phyloP scores from a whole-genome alignment of 1,284 basidiomycete species.

The Ganoderma lucidum region DNA sequence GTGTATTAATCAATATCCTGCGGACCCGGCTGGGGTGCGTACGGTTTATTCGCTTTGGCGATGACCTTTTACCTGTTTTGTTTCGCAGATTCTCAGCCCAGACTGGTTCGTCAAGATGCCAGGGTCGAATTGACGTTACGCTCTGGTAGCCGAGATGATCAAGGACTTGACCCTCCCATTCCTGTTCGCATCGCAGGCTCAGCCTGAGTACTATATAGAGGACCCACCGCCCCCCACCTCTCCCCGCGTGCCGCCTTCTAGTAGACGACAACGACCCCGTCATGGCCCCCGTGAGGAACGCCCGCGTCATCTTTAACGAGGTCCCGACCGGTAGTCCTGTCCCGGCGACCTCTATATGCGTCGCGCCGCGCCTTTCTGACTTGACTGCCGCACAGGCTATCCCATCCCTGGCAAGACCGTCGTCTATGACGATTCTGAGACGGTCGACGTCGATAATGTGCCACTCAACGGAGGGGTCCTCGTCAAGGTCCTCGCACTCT shows the following conservation, averaged over 20 bases:
- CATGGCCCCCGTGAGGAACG: not conserved
- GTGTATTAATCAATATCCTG: no score
- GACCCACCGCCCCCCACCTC: not conserved
- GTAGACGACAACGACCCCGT: not conserved
- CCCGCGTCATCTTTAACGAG: not conserved
- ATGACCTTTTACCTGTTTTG: no score
- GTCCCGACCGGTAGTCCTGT: not conserved
- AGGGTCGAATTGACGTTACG: no score
- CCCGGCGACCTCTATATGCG: no score
- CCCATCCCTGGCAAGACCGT: constrained; percentile 55
- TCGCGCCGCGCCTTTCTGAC: not conserved
- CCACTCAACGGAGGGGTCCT: constrained; percentile 61
- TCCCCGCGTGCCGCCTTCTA: not conserved
- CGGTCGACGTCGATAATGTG: constrained; percentile 58
- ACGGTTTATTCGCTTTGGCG: no score
- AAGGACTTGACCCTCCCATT: no score
- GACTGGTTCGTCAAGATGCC: no score
- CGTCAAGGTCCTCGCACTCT: constrained; percentile 55
- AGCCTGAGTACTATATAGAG: not conserved
- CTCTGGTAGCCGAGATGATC: no score
- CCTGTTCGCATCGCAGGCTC: no score
- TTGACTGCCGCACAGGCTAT: not conserved
- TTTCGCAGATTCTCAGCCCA: no score
- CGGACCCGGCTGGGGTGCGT: no score
- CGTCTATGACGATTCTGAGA: constrained; percentile 52